Conservation (phyloP, 2,329 filamentous ascomycete species). For the Pseudogymnoascus sp. region DNA sequence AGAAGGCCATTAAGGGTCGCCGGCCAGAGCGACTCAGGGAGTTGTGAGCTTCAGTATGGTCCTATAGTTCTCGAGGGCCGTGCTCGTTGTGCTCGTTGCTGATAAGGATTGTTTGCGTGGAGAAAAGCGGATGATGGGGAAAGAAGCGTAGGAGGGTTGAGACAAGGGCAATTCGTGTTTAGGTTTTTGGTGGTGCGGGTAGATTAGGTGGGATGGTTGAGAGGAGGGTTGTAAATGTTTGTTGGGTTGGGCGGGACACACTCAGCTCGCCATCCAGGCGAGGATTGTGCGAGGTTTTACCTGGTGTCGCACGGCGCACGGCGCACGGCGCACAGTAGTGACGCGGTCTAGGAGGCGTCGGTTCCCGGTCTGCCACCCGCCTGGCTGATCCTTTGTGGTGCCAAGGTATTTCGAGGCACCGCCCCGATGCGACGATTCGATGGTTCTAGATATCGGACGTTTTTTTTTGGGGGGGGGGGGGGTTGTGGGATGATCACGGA, state of each 20-base stretch:
- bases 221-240: neutral
- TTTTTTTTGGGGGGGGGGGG: too few species aligned
- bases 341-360: neutral
- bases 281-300: neutral
- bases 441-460: neutral
- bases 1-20: constrained; percentile 30
- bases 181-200: neutral
- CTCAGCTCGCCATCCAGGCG: neutral
- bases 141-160: neutral
- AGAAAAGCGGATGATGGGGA: neutral
- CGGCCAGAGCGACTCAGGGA: neutral
- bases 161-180: neutral
- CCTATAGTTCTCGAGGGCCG: neutral
- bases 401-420: neutral
- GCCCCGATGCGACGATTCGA: neutral
- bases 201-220: neutral
- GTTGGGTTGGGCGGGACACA: neutral
- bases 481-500: neutral
- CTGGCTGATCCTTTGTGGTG: neutral
- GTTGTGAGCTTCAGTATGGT: neutral
- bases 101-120: neutral
- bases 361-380: neutral
- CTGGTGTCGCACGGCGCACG: neutral
- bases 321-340: neutral
- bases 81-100: neutral